These are phyloP conservation scores for Penicillium sp. DNA, from an alignment of 2,329 filamentous ascomycete genomes.

Conservation along the genomic window DNA sequence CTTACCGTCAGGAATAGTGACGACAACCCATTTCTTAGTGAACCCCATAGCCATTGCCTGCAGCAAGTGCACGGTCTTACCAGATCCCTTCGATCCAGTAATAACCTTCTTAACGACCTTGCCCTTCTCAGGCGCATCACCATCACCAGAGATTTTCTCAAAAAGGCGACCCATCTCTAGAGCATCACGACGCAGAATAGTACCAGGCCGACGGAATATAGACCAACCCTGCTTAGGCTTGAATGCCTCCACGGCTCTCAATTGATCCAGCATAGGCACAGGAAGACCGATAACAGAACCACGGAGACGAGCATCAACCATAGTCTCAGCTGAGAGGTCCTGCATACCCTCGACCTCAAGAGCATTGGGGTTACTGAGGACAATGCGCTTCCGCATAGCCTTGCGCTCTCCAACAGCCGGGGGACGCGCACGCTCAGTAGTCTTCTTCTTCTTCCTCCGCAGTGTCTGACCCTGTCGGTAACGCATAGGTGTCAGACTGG, in stretches of 20 bases:
- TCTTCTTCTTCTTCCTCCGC: conserved; percentile 49
- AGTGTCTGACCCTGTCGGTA: conserved; percentile 42
- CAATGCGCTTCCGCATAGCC: conserved; percentile 81
- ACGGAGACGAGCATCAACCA: conserved; percentile 56
- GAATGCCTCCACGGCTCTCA: conserved; percentile 86
- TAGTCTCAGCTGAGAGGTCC: conserved; percentile 58
- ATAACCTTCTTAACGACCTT: conserved; percentile 61
- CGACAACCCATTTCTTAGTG: conserved; percentile 81
- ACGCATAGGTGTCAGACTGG: conserved; percentile 29
- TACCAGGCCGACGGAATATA: conserved; percentile 78
- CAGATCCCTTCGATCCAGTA: conserved; percentile 70
- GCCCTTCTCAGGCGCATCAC: conserved; percentile 31
- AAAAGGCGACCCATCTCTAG: conserved; percentile 68
- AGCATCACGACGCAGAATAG: conserved; percentile 77
- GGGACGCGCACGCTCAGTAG: conserved; percentile 52
- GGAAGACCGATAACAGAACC: conserved; percentile 72
- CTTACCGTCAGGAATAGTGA: conserved; percentile 86
- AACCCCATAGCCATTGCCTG: conserved; percentile 82
- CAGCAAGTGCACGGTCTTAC: conserved; percentile 84
- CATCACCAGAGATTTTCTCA: conserved; percentile 52
- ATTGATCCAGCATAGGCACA: conserved; percentile 69
- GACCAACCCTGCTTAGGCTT: conserved; percentile 87
- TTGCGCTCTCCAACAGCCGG: conserved; percentile 79
- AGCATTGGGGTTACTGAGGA: conserved; percentile 92
- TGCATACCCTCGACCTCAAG: conserved; percentile 70